phyloP scores from a whole-genome alignment of 2,329 filamentous ascomycete genomes.

The Cercospora sesami region DNA sequence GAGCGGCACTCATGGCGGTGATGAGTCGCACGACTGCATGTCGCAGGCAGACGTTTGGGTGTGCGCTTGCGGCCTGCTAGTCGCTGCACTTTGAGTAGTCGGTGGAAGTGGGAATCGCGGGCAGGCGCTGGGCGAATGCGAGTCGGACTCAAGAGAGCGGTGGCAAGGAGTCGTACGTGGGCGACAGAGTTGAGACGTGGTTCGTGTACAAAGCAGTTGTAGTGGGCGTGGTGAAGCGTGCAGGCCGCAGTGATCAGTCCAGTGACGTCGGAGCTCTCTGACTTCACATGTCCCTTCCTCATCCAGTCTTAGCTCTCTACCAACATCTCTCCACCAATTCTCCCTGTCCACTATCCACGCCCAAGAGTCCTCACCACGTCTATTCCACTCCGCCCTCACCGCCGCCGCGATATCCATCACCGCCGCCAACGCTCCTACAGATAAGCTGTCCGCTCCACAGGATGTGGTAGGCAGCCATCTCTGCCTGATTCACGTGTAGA shows the following conservation, averaged over 20 bases:
- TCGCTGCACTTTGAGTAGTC: background rate
- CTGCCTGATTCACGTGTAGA: background rate
- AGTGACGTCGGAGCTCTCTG: background rate
- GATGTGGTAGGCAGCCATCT: background rate
- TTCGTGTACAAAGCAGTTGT: background rate
- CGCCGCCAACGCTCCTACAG: background rate
- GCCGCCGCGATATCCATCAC: background rate
- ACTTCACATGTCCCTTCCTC: background rate
- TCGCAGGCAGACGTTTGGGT: background rate
- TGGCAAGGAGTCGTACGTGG: background rate
- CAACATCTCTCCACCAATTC: background rate
- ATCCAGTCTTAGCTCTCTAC: background rate
- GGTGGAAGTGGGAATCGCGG: background rate
- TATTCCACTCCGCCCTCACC: background rate
- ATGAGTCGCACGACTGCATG: constrained; percentile 6
- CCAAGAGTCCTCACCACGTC: background rate
- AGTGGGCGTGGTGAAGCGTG: background rate
- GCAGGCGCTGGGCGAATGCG: background rate
- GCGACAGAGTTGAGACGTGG: background rate
- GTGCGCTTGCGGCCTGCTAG: background rate
- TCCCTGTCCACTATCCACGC: background rate
- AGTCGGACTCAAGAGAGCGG: background rate
- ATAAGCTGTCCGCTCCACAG: background rate
- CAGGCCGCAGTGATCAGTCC: background rate
- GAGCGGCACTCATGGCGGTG: constrained; percentile 19